These are phyloP conservation scores for Isoetes engelmannii DNA, from an alignment of 83 land plant genomes.

Conservation along the genomic window DNA sequence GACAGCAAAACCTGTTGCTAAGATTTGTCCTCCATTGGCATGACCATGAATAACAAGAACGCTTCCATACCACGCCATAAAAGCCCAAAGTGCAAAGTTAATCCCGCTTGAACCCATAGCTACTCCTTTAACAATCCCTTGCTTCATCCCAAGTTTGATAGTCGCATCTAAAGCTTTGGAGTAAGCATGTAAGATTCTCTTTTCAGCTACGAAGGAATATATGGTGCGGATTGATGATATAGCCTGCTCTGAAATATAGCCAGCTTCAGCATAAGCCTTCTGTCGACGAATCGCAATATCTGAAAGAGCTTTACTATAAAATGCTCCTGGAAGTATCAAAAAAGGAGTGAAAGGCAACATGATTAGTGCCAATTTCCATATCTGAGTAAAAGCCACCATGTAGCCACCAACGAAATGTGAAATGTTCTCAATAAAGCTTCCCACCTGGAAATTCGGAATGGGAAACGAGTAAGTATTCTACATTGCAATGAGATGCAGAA, in stretches of 20 bases:
- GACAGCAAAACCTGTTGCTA: conserved; percentile 35
- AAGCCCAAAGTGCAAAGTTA: not conserved
- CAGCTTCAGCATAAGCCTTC: not conserved
- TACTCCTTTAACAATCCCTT: not conserved
- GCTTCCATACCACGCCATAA: conserved; percentile 42
- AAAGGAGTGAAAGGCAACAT: not conserved
- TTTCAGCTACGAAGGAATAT: not conserved
- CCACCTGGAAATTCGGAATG: not conserved
- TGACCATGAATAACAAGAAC: conserved; percentile 41
- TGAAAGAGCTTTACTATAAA: conserved; percentile 4
- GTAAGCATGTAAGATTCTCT: not conserved
- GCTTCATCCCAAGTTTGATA: not conserved
- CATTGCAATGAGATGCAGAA: too few relatives aligned
- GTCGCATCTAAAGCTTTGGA: not conserved
- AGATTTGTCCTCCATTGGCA: conserved; percentile 43
- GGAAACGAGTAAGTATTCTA: too few relatives aligned
- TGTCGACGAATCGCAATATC: not conserved
- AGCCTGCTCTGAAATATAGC: not conserved
- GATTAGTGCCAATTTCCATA: not conserved
- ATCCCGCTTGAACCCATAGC: not conserved
- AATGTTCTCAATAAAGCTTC: conserved; percentile 1
- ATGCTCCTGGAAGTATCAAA: not conserved
- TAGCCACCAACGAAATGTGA: not conserved
- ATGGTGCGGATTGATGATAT: conserved; percentile 1
- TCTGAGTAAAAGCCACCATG: not conserved